Conservation (phyloP, 345 rosid species). For the Ceriops decandra region DNA sequence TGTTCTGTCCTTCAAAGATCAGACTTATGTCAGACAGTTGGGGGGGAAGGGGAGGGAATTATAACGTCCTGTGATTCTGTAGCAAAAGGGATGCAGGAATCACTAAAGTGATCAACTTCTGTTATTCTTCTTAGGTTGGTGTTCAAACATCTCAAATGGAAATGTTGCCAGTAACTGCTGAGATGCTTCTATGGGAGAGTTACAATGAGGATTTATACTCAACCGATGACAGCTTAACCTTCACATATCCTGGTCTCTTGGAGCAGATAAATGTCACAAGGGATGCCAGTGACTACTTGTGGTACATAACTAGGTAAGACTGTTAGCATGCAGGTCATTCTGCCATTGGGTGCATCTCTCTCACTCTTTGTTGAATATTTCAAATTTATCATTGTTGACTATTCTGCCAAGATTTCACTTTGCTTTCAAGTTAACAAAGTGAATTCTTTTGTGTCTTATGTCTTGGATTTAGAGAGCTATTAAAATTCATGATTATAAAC, state of each 20-base stretch:
- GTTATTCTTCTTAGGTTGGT: slow-evolving; percentile 56
- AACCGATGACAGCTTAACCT: slow-evolving; percentile 24
- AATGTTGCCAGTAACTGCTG: slow-evolving; percentile 66
- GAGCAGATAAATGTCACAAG: slow-evolving; percentile 56
- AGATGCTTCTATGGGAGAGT: slow-evolving; percentile 76
- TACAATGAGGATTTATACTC: slow-evolving; percentile 48
- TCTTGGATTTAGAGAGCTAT: neutral
- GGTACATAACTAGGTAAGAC: slow-evolving; percentile 54
- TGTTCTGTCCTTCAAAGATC: neutral
- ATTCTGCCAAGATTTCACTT: neutral
- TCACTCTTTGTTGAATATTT: neutral
- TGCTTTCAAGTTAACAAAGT: neutral
- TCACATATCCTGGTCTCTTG: slow-evolving; percentile 26
- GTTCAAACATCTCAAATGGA: slow-evolving; percentile 91
- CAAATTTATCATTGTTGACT: neutral
- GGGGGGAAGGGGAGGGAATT: neutral
- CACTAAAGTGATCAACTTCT: neutral
- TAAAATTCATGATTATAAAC: neutral
- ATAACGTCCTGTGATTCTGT: neutral
- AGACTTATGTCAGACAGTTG: neutral
- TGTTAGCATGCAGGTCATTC: neutral
- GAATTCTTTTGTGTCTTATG: neutral
- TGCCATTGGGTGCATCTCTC: neutral
- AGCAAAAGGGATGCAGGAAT: neutral
- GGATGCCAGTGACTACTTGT: slow-evolving; percentile 58